Percentiles rank a stretch among this genome's conserved stretches.
Conservation (phyloP, 2,329 filamentous ascomycete species). For the Fusarium palustre region DNA sequence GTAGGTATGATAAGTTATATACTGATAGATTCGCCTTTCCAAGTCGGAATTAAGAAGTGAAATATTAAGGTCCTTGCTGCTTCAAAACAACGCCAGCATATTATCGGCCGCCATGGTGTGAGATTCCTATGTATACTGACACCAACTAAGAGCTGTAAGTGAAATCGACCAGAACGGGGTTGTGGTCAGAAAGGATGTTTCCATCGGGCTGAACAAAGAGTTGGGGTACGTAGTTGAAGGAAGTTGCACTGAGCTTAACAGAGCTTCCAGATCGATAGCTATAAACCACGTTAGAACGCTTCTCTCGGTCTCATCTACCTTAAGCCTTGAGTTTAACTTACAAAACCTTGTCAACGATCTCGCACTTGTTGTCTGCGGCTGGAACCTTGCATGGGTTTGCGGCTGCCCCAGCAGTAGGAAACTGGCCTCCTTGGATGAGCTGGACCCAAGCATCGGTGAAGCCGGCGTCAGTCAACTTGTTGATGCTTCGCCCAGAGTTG, state of each 20-base stretch:
- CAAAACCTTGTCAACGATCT: conserved; percentile 76
- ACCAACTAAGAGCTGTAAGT: conserved; percentile 33
- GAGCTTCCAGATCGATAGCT: conserved; percentile 64
- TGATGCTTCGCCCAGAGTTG: conserved; percentile 55
- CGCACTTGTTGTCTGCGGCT: conserved; percentile 64
- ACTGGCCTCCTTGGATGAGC: conserved; percentile 60
- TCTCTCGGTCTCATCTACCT: accelerated
- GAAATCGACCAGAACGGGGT: conserved; percentile 70
- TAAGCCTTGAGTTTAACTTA: conserved; percentile 6
- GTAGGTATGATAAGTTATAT: not conserved
- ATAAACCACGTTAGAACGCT: not conserved
- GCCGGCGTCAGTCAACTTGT: conserved; percentile 63
- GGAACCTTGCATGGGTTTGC: conserved; percentile 68
- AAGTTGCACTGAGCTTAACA: conserved; percentile 59
- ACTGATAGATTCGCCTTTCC: not conserved
- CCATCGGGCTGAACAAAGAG: conserved; percentile 69
- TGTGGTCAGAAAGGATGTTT: conserved; percentile 71
- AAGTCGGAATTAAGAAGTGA: not conserved
- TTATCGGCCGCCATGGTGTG: no score
- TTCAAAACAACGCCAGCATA: no score
- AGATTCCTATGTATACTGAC: not conserved
- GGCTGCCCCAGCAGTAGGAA: conserved; percentile 56
- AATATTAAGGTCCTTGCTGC: not conserved
- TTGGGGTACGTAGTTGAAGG: conserved; percentile 66
- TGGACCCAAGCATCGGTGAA: conserved; percentile 72